Conservation (phyloP, 2,329 filamentous ascomycete genomes). For the Parastagonospora avenae region DNA sequence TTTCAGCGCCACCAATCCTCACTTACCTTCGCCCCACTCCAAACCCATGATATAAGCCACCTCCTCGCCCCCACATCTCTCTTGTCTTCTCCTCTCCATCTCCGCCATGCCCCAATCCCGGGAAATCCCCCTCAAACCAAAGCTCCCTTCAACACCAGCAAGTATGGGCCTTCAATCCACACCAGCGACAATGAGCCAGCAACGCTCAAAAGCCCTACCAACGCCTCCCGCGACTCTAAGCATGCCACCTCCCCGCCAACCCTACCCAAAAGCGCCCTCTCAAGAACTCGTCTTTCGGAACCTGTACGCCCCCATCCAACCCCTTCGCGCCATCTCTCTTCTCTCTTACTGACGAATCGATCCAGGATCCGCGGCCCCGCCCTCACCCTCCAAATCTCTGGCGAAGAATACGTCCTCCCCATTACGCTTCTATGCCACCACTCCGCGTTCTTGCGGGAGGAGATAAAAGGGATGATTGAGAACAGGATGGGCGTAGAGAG, state of each 20-base stretch:
- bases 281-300: neutral
- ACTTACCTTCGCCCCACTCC: neutral
- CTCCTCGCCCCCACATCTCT: neutral
- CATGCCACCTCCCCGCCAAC: neutral
- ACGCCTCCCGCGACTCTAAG: neutral
- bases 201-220: neutral
- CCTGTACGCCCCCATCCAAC: too few species aligned
- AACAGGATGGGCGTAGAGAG: too few species aligned
- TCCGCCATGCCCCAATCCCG: neutral
- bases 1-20: too few species aligned
- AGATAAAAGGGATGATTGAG: conserved; percentile 1
- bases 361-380: conserved; percentile 15
- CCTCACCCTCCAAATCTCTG: neutral
- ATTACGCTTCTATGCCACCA: conserved; percentile 11
- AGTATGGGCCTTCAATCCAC: neutral
- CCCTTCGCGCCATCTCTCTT: too few species aligned
- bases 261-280: neutral
- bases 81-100: neutral
- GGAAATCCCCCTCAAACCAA: neutral
- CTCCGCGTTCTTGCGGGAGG: conserved; percentile 10
- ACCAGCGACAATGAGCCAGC: neutral
- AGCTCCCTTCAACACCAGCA: neutral
- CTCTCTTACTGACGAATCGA: too few species aligned
- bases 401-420: conserved; percentile 9
- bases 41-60: neutral